These are phyloP conservation scores for Thelonectria olida DNA, from an alignment of 2,329 filamentous ascomycete species.

Conservation along the genomic window DNA sequence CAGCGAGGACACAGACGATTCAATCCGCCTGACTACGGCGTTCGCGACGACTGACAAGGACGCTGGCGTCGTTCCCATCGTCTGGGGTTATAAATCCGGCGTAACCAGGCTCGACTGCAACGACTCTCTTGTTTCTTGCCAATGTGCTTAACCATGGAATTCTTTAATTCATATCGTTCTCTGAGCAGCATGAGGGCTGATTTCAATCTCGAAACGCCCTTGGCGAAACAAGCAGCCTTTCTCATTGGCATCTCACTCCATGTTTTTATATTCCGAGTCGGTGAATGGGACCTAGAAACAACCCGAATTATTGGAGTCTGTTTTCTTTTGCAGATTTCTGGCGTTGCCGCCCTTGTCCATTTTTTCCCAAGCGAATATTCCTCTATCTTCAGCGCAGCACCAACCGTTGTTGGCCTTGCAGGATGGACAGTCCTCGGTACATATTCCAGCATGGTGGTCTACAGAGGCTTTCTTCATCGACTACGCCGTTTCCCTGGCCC, in stretches of 20 bases:
- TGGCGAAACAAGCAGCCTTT: no score
- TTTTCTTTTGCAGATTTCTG: background rate
- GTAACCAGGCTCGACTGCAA: no score
- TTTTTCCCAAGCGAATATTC: background rate
- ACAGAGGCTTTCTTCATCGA: conserved; percentile 33
- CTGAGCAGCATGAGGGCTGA: no score
- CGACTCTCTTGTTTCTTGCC: no score
- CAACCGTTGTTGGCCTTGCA: background rate
- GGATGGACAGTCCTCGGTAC: background rate
- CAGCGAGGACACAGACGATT: no score
- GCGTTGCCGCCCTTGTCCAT: background rate
- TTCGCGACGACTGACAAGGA: no score
- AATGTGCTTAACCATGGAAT: no score
- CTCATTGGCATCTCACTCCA: background rate
- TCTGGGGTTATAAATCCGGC: no score
- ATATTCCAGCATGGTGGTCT: conserved; percentile 17
- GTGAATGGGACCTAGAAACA: background rate
- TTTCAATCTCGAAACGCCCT: no score
- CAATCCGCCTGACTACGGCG: no score
- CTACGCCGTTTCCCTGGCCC: conserved; percentile 42
- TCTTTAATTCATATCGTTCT: no score
- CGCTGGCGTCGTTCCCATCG: no score
- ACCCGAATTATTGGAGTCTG: background rate
- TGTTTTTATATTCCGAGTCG: background rate
- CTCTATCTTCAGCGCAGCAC: background rate